phyloP scores from a whole-genome alignment of 208 protist genomes.

The Acanthamoeba quina region DNA sequence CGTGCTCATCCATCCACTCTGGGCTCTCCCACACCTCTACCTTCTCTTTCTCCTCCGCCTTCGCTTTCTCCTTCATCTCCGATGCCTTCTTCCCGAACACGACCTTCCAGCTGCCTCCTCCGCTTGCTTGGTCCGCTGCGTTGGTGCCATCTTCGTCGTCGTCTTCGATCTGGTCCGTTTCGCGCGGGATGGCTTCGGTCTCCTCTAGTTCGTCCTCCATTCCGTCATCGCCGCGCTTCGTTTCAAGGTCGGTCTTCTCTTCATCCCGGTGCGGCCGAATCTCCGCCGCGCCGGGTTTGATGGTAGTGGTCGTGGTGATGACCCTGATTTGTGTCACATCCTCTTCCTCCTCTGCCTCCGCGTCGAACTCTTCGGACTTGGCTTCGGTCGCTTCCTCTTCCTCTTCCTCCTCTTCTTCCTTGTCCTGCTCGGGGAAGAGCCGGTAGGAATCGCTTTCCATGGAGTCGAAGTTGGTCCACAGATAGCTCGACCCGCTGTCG shows the following conservation, averaged over 20 bases:
- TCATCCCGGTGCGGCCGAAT: too few species aligned
- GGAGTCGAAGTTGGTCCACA: constrained; percentile 26
- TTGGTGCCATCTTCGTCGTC: too few species aligned
- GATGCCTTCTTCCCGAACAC: not conserved
- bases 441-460: constrained; percentile 16
- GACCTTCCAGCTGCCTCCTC: not conserved
- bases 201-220: not conserved
- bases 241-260: not conserved
- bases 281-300: too few species aligned
- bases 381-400: not conserved
- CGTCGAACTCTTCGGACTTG: not conserved
- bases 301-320: too few species aligned
- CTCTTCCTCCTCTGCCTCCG: not conserved
- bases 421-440: not conserved
- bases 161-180: not conserved
- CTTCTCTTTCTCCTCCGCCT: not conserved
- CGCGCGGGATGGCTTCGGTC: not conserved
- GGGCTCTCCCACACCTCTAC: constrained; percentile 3
- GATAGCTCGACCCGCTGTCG: constrained; percentile 26
- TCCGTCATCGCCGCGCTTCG: not conserved
- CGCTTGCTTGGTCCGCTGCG: not conserved
- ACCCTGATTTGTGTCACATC: not conserved
- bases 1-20: not conserved
- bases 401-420: not conserved
- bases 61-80: too few species aligned